These are phyloP conservation scores for Lithocarpus polystachyus DNA, from an alignment of 306 rosid genomes.

Conservation along the genomic window DNA sequence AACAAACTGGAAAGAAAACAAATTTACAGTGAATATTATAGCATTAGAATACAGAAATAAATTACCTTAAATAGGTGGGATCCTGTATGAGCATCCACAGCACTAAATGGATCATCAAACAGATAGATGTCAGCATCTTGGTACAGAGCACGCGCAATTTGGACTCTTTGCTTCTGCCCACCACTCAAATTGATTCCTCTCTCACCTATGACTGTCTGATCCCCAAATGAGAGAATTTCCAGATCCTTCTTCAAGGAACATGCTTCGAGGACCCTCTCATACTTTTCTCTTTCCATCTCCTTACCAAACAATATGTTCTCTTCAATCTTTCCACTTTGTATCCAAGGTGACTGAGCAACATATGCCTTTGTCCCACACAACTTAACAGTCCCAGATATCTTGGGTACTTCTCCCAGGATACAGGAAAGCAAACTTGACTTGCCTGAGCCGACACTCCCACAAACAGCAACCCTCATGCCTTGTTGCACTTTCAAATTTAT, in stretches of 20 bases:
- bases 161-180: constrained; percentile 57
- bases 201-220: constrained; percentile 54
- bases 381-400: background rate
- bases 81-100: constrained; percentile 61
- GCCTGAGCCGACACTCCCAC: constrained; percentile 14
- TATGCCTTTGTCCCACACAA: background rate
- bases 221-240: constrained; percentile 45
- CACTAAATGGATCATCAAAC: constrained; percentile 46
- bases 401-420: background rate
- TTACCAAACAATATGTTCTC: constrained; percentile 34
- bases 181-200: constrained; percentile 63
- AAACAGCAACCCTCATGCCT: background rate
- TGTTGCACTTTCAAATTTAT: background rate
- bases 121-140: constrained; percentile 55
- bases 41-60: background rate
- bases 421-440: constrained; percentile 16
- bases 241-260: constrained; percentile 51
- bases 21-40: background rate
- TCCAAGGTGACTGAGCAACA: background rate
- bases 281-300: constrained; percentile 45
- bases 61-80: constrained; percentile 46
- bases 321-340: constrained; percentile 1
- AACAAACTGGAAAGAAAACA: background rate
- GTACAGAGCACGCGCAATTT: constrained; percentile 51
- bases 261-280: constrained; percentile 45